A percentile compares a stretch with the other conserved stretches of the same genome.
Conservation (phyloP, 2,329 filamentous ascomycete genomes). For the Venturia oleaginea region DNA sequence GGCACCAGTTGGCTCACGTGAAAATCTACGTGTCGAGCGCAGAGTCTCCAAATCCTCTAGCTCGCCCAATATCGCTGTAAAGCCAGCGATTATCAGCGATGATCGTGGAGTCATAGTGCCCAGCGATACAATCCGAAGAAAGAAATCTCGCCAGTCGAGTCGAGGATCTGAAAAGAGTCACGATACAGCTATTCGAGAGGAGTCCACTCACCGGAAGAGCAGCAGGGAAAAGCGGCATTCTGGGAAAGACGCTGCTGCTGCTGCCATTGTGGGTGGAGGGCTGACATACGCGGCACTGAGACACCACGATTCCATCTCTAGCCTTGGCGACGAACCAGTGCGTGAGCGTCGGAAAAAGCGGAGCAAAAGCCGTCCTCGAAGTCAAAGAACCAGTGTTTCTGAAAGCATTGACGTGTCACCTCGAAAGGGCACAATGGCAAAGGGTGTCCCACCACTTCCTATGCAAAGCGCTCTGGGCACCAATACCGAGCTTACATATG, state of each 20-base stretch:
- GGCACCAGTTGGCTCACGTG: slow-evolving; percentile 26
- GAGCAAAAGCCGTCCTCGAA: slow-evolving; percentile 41
- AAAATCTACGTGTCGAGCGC: slow-evolving; percentile 31
- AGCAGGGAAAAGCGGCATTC: slow-evolving; percentile 32
- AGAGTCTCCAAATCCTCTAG: slow-evolving; percentile 53
- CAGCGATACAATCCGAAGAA: slow-evolving; percentile 42
- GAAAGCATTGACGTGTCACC: slow-evolving; percentile 44
- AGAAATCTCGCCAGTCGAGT: slow-evolving; percentile 46
- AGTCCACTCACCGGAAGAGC: slow-evolving; percentile 25
- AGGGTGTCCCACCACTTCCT: slow-evolving; percentile 74
- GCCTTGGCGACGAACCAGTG: slow-evolving; percentile 31
- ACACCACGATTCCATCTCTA: slow-evolving; percentile 56
- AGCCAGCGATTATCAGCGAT: slow-evolving; percentile 52
- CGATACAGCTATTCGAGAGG: slow-evolving; percentile 13
- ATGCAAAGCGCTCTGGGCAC: slow-evolving; percentile 80
- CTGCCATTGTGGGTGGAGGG: slow-evolving; percentile 44
- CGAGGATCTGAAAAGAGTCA: slow-evolving; percentile 38
- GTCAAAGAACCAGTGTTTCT: slow-evolving; percentile 41
- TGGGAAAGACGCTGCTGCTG: slow-evolving; percentile 46
- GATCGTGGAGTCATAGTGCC: slow-evolving; percentile 51
- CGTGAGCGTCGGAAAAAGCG: slow-evolving; percentile 33
- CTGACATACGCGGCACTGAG: slow-evolving; percentile 53
- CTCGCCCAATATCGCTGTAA: slow-evolving; percentile 48
- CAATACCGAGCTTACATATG: slow-evolving; percentile 44
- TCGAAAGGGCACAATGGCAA: slow-evolving; percentile 48